phyloP scores from a whole-genome alignment of 169 alveolate genomes.

The Plasmodium cynomolgi region DNA sequence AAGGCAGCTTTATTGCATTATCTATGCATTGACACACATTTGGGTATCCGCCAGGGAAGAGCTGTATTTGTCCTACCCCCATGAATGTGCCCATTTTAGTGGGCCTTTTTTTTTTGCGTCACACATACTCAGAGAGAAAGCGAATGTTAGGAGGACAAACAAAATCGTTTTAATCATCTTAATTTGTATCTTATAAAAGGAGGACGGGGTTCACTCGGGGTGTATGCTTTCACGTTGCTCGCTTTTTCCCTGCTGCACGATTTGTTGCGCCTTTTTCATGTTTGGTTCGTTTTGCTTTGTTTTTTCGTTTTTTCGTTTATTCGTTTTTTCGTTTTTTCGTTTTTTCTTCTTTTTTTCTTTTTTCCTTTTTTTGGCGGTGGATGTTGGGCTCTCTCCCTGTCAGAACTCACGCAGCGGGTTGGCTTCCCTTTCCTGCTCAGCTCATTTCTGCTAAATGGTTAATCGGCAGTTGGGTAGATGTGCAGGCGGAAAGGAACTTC shows the following conservation, averaged over 20 bases:
- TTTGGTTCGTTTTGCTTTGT: not conserved
- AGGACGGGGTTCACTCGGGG: not conserved
- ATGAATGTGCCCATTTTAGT: not conserved
- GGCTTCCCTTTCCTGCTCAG: not conserved
- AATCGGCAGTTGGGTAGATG: not conserved
- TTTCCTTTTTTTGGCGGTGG: not conserved
- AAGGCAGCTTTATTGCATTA: not conserved
- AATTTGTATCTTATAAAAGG: not conserved
- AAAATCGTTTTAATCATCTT: slow-evolving; percentile 35
- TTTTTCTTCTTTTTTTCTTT: not conserved
- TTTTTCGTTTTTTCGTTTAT: not conserved
- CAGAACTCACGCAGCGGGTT: not conserved
- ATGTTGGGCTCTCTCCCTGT: not conserved
- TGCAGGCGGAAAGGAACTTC: not conserved
- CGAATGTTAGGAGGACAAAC: not conserved
- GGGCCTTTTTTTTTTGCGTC: not conserved
- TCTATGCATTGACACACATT: not conserved
- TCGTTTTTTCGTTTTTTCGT: not conserved
- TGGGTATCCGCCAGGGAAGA: not conserved
- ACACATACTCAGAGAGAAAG: slow-evolving; percentile 12
- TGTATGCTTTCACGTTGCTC: not conserved
- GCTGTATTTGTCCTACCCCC: not conserved
- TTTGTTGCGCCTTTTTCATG: not conserved
- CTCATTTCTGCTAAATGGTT: not conserved
- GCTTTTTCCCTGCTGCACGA: not conserved